Base-by-base conservation (phyloP, 140 eudicot species). In the Senecio squalidus region DNA sequence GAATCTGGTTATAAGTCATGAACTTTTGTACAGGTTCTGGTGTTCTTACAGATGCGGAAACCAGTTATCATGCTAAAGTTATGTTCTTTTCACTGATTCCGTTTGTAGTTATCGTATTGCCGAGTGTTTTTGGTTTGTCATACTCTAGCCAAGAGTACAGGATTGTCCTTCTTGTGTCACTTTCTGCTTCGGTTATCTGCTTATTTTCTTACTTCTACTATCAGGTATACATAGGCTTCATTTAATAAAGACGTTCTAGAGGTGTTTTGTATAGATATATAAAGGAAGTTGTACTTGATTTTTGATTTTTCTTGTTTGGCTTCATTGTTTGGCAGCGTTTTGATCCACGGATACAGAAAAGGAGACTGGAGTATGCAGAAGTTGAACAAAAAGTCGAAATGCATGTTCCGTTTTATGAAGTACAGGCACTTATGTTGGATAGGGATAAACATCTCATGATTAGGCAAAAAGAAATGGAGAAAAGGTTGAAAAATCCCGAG, bases 281-380 rank as follows among this genome's bases (percentile, higher is more conserved):
- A 5, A 17, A 5, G 33, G 13, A 26, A 23, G 41, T 11, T 16
- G 4, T n/a, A n/a, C 14, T n/a, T 54, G 15, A 54, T 3, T 41
- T 9, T 28, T 6, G 4, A 27, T 54, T 17, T 15, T 6, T 6
- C 6, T n/a, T 53, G 27, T 28, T 53, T 3, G 24, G 10, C 2
- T 6, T 30, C 59, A 6, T 28, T 16, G 1, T 27, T 54, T 30
- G 5, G 26, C 40, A 54, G 60, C 10, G 9, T 54, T 1, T 1
- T 25, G 41, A 27, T 29, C 3, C 3, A 29, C 43, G 60, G 15
- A 54, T 54, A 54, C 60, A 28, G 17, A 54, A 54, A 7, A 54
- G 60, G 40, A 54, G 60, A 30, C 41, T 28, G n/a, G 60, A 29
- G 59, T 53, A 53, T 53, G 59, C 59, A n/a, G 60, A 54, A 54